Percentiles rank a stretch among this genome's conserved stretches.
Evolutionary conservation across 305 asterid species (phyloP).

Genomic region (Fraxinus latifolia): DNA sequence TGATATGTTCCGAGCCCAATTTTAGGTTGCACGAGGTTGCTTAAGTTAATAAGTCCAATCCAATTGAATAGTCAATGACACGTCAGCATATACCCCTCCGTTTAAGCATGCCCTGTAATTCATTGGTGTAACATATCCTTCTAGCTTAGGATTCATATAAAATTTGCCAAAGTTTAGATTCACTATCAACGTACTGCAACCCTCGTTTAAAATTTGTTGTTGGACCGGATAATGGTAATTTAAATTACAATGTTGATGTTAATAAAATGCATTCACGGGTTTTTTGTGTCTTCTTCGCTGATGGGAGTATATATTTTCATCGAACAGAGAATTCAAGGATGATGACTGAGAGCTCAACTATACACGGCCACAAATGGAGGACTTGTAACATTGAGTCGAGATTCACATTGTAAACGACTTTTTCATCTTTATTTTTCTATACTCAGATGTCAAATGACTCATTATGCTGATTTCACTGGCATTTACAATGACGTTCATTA

Average conservation of each 20-base stretch:
- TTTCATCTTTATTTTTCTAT: background rate
- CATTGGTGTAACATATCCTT: too few species aligned
- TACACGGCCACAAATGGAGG: constrained; percentile 9
- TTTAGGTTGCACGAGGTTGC: too few species aligned
- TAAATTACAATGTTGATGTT: background rate
- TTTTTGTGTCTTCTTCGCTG: background rate
- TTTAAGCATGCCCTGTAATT: too few species aligned
- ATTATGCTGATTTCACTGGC: background rate
- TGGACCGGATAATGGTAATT: background rate
- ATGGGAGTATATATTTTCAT: background rate
- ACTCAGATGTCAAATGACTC: background rate
- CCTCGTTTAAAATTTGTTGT: background rate
- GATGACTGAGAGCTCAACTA: constrained; percentile 56
- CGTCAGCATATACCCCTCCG: too few species aligned
- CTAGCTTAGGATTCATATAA: background rate
- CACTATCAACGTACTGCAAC: background rate
- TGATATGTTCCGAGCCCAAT: too few species aligned
- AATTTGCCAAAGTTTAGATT: background rate
- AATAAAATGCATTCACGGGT: too few species aligned
- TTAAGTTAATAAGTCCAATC: too few species aligned
- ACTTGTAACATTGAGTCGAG: background rate
- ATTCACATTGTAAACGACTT: background rate
- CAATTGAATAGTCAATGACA: too few species aligned
- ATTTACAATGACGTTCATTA: background rate
- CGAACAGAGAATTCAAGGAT: constrained; percentile 86